A percentile compares a stretch with the other conserved stretches of the same genome.
These are phyloP conservation scores for Clarireedia paspali DNA, from an alignment of 2,329 filamentous ascomycete genomes.

Conservation along the genomic window DNA sequence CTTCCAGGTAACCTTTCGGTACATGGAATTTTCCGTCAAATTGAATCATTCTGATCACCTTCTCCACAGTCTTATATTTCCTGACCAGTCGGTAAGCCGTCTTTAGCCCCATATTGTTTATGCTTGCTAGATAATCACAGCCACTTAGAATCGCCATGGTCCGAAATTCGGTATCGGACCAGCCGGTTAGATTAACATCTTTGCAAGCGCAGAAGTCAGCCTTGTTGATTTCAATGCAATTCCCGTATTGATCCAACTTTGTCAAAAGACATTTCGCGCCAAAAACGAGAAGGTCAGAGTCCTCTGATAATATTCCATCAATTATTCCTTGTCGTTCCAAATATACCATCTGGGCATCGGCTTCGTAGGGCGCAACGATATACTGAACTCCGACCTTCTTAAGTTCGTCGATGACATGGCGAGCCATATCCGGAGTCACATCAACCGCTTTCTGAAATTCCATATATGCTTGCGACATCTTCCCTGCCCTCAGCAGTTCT, in stretches of 20 bases:
- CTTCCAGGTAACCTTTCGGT: constrained; percentile 70
- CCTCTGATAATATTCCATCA: constrained; percentile 85
- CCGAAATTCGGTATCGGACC: constrained; percentile 86
- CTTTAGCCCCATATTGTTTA: constrained; percentile 82
- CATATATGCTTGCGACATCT: constrained; percentile 67
- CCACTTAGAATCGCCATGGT: constrained; percentile 95
- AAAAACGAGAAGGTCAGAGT: constrained; percentile 93
- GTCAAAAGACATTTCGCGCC: constrained; percentile 85
- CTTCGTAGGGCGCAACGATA: constrained; percentile 93
- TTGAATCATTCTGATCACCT: constrained; percentile 71
- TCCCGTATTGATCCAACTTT: constrained; percentile 89
- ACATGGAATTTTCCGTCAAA: constrained; percentile 83
- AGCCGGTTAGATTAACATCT: constrained; percentile 82
- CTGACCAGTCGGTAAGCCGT: constrained; percentile 86
- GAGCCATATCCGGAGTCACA: constrained; percentile 92
- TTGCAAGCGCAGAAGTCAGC: constrained; percentile 81
- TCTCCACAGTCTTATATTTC: constrained; percentile 82
- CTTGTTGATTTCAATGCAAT: constrained; percentile 86
- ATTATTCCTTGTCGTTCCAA: constrained; percentile 80
- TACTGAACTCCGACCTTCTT: constrained; percentile 76
- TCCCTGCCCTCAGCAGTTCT: constrained; percentile 75
- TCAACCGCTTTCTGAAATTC: constrained; percentile 95
- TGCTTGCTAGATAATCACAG: constrained; percentile 87
- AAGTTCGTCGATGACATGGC: constrained; percentile 82
- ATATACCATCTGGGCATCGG: constrained; percentile 93